A percentile compares a stretch with the other conserved stretches of the same genome.
Evolutionary conservation across 2,329 filamentous ascomycete species (phyloP).

Genomic region (Rhytidhysteron rufulum): DNA sequence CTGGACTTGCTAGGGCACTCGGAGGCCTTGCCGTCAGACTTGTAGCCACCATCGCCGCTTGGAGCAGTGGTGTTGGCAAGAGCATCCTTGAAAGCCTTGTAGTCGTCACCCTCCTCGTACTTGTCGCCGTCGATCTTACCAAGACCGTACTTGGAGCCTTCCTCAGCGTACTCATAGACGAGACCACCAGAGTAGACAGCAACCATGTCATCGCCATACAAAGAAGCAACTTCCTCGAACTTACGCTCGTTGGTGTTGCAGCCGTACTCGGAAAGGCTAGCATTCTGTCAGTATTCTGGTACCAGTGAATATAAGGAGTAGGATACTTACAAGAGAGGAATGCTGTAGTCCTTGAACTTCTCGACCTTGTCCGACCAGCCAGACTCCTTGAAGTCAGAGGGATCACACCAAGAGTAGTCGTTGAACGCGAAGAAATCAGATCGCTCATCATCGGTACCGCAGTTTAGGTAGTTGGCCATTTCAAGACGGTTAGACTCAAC

Average conservation of each 20-base stretch:
- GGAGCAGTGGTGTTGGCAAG: constrained; percentile 50
- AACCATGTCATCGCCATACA: constrained; percentile 84
- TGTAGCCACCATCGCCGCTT: constrained; percentile 57
- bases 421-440: constrained; percentile 89
- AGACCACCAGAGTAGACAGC: constrained; percentile 90
- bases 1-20: constrained; percentile 51
- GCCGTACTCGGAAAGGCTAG: constrained; percentile 84
- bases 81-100: constrained; percentile 52
- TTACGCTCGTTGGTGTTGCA: constrained; percentile 78
- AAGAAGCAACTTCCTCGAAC: constrained; percentile 72
- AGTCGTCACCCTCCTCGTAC: constrained; percentile 61
- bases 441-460: constrained; percentile 75
- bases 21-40: constrained; percentile 49
- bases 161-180: constrained; percentile 89
- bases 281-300: background rate
- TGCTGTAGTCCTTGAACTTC: constrained; percentile 80
- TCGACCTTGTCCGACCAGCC: constrained; percentile 87
- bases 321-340: constrained; percentile 69
- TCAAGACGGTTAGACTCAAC: constrained; percentile 80
- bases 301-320: background rate
- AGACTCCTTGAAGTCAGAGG: constrained; percentile 63
- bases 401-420: constrained; percentile 82
- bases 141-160: constrained; percentile 73
- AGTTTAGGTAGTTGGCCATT: constrained; percentile 91
- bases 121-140: constrained; percentile 59